Evolutionary conservation across 106 monocot species (phyloP), one percentile per base, ranked within the genome.

Genomic region (Narthecium ossifragum): DNA sequence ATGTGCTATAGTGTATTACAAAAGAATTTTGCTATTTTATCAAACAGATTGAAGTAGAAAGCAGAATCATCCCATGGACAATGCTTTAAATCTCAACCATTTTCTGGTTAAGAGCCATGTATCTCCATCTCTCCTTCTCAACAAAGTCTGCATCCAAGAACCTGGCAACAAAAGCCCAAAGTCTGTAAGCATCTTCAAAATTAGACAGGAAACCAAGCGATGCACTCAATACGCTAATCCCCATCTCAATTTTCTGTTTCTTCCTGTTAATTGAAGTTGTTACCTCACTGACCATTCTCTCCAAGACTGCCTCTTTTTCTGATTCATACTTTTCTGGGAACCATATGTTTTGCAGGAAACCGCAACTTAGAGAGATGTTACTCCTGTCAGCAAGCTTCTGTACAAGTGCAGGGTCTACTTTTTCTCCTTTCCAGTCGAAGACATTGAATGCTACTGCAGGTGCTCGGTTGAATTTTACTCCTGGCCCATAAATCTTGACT

Each of bases 61-160:
- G n/a, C n/a, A n/a, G n/a, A n/a, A n/a, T n/a, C n/a, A n/a, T n/a
- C n/a, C n/a, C n/a, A n/a, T n/a, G n/a, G n/a, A n/a, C n/a, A n/a
- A n/a, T 21, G 6, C 20, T 39, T 68, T 69, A 92, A 17, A 92
- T 59, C 63, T 92, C 86, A 7, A 92, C 60, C 77, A 77, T 66
- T 50, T 75, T 92, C 77, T 92, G 91, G 45, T 92, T 92, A 21
- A 92, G 66, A 24, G 91, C 68, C 54, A 72, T 61, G 68, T 86
- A 92, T 75, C 83, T 92, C 91, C 91, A 86, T 63, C 77, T 83
- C 66, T 92, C 91, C 63, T 83, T 92, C 71, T 92, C 91, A 6
- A 86, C 80, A 30, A 92, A 92, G 66, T 92, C 91, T 0, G 91
- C 91, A 63, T 92, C 91, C 57, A 86, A 32, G 61, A 92, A 92